A percentile compares a stretch with the other conserved stretches of the same genome.
phyloP scores from a whole-genome alignment of 106 monocot species.

The Allium cepa region DNA sequence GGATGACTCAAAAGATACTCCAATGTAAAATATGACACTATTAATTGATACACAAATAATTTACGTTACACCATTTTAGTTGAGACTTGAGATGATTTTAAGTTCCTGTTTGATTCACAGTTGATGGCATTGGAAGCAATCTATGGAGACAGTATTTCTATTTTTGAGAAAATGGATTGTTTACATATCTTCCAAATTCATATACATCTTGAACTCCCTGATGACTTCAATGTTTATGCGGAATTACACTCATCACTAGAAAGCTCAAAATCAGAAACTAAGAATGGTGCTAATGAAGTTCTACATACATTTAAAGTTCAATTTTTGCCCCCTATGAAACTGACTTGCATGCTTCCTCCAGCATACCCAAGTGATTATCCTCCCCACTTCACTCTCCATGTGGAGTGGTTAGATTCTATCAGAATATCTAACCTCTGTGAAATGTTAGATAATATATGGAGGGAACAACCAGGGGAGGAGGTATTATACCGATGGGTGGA shows the following conservation, averaged over 20 bases:
- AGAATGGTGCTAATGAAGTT: constrained; percentile 23
- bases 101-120: background rate
- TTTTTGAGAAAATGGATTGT: background rate
- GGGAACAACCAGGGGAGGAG: constrained; percentile 57
- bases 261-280: constrained; percentile 15
- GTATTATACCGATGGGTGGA: constrained; percentile 75
- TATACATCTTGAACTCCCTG: constrained; percentile 30
- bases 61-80: no score
- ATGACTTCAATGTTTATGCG: constrained; percentile 40
- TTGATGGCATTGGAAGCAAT: constrained; percentile 2
- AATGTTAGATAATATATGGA: constrained; percentile 62
- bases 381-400: constrained; percentile 53
- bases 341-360: constrained; percentile 55
- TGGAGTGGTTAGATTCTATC: constrained; percentile 43
- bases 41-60: no score
- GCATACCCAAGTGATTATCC: constrained; percentile 74
- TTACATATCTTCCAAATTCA: background rate
- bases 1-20: no score
- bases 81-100: no score
- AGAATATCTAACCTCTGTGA: constrained; percentile 54
- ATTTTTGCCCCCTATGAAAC: constrained; percentile 55
- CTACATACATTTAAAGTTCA: constrained; percentile 54
- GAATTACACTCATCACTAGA: constrained; percentile 38
- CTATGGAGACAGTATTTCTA: constrained; percentile 1
- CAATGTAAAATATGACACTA: no score